Evolutionary conservation across 116 monocot genomes (phyloP), one percentile per base, ranked within the genome.

Genomic region (Trichopus zeylanicus): DNA sequence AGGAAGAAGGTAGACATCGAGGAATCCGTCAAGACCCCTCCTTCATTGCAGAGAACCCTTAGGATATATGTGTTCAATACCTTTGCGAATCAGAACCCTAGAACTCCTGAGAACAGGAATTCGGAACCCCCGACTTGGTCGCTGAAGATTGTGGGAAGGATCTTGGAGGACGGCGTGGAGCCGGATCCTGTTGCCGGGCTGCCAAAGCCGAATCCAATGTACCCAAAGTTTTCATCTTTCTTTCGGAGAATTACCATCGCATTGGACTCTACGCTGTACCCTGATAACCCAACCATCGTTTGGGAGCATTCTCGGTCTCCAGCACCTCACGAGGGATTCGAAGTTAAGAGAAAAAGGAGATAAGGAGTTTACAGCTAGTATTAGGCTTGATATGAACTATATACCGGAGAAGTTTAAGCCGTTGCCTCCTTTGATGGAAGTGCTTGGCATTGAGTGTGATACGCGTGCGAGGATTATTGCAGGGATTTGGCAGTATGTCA

Each of bases 401-500:
- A 75, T 9, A 25, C 95, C 91, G 0, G 95, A 97, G 63, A 90
- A 90, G 69, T 95, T 81, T 56, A 86, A 77, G 68, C 48, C 90
- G 0, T 97, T 91, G 0, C 74, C 76, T 4, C 39, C 77, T 0
- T 60, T 97, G 62, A 78, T 79, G 72, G 91, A 97, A 48, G 74
- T 97, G 16, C 73, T 97, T 1, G 95, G 95, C 28, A 84, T 97
- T 29, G 95, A 90, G 56, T 81, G 79, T 23, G 95, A 97, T 30
- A 87, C 91, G 10, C 67, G 95, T 16, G 74, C 95, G 0, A 70
- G 95, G 34, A 62, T 97, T 34, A 84, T 90, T 29, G 84, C 90
- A 21, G 95, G 83, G 19, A 72, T 97, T 8, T 97, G 95, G 95
- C 86, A 97, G 59, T 97, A 97, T 56, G 84, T 97, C 4, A 97